A percentile compares a stretch with the other conserved stretches of the same genome.
These are phyloP conservation scores for Rhodosorus marinus DNA, from an alignment of 23 red algal genomes.

Conservation along the genomic window DNA sequence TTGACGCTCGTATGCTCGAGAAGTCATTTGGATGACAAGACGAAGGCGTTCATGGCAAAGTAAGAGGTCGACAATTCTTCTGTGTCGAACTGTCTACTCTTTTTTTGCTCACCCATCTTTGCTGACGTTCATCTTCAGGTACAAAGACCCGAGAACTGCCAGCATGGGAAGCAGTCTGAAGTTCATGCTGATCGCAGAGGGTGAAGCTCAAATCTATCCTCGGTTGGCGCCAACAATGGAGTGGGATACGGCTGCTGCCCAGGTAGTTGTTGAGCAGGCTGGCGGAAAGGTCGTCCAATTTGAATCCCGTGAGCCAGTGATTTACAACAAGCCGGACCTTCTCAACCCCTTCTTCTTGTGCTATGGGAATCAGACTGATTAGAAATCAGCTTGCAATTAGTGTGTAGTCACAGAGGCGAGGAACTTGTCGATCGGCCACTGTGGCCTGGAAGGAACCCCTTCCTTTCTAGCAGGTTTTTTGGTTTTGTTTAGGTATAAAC, in stretches of 20 bases:
- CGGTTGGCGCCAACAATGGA: conserved; percentile 68
- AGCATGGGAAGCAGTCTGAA: conserved; percentile 65
- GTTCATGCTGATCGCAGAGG: conserved; percentile 49
- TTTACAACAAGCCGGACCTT: conserved; percentile 48
- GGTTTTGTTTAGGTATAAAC: too few species aligned
- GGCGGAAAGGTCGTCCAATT: conserved; percentile 24
- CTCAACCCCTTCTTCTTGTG: conserved; percentile 54
- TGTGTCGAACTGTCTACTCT: too few species aligned
- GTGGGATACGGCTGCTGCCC: conserved; percentile 68
- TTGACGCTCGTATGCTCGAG: conserved; percentile 37
- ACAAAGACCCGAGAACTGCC: conserved; percentile 21
- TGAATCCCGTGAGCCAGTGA: conserved; percentile 41
- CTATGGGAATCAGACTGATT: conserved; percentile 30
- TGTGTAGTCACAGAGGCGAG: too few species aligned
- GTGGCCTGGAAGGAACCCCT: too few species aligned
- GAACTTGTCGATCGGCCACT: too few species aligned
- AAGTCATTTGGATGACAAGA: conserved; percentile 36
- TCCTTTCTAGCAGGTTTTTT: too few species aligned
- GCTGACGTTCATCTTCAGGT: too few species aligned
- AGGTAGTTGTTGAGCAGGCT: conserved; percentile 59
- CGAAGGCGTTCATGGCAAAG: conserved; percentile 14
- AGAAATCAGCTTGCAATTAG: too few species aligned
- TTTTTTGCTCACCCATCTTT: too few species aligned
- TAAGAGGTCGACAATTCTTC: too few species aligned
- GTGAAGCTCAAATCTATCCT: conserved; percentile 55